Base-by-base conservation (phyloP, 129 eudicot genomes). In the Apium graveolens region DNA sequence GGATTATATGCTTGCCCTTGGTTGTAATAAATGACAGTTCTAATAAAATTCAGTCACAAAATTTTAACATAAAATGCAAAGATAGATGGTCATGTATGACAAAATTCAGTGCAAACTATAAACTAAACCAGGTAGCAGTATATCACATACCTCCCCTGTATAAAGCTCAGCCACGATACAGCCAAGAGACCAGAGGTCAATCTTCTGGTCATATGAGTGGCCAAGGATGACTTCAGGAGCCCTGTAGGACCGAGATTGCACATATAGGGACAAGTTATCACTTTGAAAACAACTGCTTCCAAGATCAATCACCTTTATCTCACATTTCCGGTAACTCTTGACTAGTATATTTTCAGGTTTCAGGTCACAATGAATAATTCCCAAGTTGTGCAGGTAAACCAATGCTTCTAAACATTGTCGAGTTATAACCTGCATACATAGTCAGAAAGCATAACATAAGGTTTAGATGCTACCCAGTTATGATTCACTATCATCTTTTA, bases 141-240 rank as follows among this genome's bases (percentile, higher is more conserved):
- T 35, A 49, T 68, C 76, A 76, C 86, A 38, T 92, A 96, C 99
- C 81, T 96, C 97, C 43, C 99, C 99, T n/a, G 97, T 87, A 46
- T 80, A 85, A 68, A 96, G 81, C 88, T 96, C 99, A 11, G 96
- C 97, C 82, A 96, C 80, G 78, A 96, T 92, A 70, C 99, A 96
- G 37, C 99, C 99, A 45, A 96, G 88, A 16, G 99, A 96, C 99
- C 99, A 96, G 11, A 96, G 83, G 78, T 96, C 99, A 77, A 96
- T 92, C 81, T 90, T 96, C 32, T 87, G 90, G 83, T 87, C 87
- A 81, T 96, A 96, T 14, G 92, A 89, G 70, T 92, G 95, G 51
- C 99, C 99, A 26, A 96, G 77, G 68, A 96, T 92, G 76, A 96
- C 97, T 83, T 96, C 99, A 49, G 99, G 99, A 85, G 99, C 99